A percentile compares a stretch with the other conserved stretches of the same genome.
Conservation (phyloP, 1,284 basidiomycete species). For the Pseudozyma hubeiensis region DNA sequence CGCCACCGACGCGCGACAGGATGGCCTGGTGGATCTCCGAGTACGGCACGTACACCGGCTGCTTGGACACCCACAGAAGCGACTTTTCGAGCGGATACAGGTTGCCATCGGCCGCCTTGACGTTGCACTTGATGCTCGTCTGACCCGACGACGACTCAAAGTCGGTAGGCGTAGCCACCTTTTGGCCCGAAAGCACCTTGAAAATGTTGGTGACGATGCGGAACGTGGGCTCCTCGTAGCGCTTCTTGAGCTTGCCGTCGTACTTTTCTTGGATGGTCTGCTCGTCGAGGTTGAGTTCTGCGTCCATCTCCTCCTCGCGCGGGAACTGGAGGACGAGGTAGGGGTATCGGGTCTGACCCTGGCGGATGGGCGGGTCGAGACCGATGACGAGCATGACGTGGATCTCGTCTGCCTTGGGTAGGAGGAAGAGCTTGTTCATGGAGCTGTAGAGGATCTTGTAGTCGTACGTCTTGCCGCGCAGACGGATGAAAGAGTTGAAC, state of each 20-base stretch:
- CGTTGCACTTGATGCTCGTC: conserved; percentile 86
- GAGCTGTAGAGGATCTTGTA: conserved; percentile 95
- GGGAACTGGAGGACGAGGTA: conserved; percentile 98
- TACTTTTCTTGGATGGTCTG: conserved; percentile 71
- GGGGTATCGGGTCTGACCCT: conserved; percentile 97
- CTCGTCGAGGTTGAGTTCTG: conserved; percentile 91
- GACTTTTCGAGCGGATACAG: conserved; percentile 98
- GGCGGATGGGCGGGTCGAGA: conserved; percentile 85
- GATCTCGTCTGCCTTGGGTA: conserved; percentile 92
- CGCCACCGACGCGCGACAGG: conserved; percentile 93
- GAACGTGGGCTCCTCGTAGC: conserved; percentile 92
- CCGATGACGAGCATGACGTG: conserved; percentile 84
- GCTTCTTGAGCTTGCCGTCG: conserved; percentile 85
- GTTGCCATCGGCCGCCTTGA: conserved; percentile 96
- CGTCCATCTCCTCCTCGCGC: conserved; percentile 95
- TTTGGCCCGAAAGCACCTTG: conserved; percentile 88
- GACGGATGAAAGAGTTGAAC: conserved; percentile 90
- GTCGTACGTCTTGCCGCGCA: conserved; percentile 98
- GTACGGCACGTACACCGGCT: conserved; percentile 90
- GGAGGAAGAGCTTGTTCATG: conserved; percentile 88
- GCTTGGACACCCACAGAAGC: conserved; percentile 97
- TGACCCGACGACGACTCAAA: conserved; percentile 71
- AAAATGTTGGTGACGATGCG: conserved; percentile 95
- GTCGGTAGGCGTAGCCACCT: conserved; percentile 77
- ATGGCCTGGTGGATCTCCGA: conserved; percentile 90